These are phyloP conservation scores for Plantago major DNA, from an alignment of 257 asterid genomes.

Conservation along the genomic window DNA sequence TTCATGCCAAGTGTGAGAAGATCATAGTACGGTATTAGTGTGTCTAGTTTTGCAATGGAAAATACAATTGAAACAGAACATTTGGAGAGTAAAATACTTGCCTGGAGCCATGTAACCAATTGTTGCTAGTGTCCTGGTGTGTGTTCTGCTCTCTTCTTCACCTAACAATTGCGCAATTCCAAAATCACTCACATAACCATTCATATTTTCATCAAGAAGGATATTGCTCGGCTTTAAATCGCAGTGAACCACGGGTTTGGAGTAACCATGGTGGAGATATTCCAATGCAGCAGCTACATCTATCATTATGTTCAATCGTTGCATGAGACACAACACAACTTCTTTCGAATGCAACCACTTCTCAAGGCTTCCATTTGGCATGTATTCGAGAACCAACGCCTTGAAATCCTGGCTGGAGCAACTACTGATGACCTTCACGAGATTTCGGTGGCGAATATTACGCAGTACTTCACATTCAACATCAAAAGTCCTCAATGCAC, in stretches of 20 bases:
- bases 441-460: constrained; percentile 22
- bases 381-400: constrained; percentile 23
- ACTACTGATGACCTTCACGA: constrained; percentile 17
- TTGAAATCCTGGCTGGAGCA: constrained; percentile 24
- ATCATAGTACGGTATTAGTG: background rate
- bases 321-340: constrained; percentile 14
- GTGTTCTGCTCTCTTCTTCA: constrained; percentile 19
- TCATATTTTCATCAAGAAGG: constrained; percentile 26
- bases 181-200: constrained; percentile 29
- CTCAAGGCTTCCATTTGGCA: too few species aligned
- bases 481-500: constrained; percentile 19
- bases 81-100: background rate
- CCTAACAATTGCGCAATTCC: constrained; percentile 28
- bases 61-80: background rate
- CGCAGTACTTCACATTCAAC: constrained; percentile 26
- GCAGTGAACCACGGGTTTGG: constrained; percentile 25
- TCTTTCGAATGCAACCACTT: constrained; percentile 11
- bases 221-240: constrained; percentile 36
- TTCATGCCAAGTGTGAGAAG: too few species aligned
- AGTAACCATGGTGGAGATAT: constrained; percentile 30
- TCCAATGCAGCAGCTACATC: constrained; percentile 29
- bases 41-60: background rate
- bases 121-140: constrained; percentile 25
- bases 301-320: constrained; percentile 25
- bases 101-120: constrained; percentile 34